Evolutionary conservation across 164 flowering plant genomes (phyloP).

Genomic region (Litsea cubeba): DNA sequence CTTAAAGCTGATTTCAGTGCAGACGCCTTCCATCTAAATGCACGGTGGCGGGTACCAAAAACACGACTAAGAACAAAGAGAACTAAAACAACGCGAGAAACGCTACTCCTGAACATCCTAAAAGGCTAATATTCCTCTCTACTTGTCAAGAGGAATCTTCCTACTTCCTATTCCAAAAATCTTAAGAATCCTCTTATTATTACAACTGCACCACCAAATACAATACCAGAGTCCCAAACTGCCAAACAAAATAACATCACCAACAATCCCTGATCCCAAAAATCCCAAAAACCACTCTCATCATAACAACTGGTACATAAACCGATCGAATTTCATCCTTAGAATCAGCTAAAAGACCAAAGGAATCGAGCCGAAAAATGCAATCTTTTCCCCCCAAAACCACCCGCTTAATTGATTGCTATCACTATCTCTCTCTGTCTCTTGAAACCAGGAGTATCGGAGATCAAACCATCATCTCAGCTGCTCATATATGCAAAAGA

Average conservation of each 20-base stretch:
- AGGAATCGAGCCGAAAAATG: neutral
- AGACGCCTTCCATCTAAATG: neutral
- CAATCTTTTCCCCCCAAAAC: neutral
- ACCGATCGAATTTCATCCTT: neutral
- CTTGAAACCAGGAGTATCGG: too few species aligned
- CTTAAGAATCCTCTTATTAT: constrained; percentile 13
- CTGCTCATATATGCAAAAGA: neutral
- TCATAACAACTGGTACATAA: neutral
- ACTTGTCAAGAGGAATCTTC: constrained; percentile 11
- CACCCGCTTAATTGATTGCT: neutral
- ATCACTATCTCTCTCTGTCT: too few species aligned
- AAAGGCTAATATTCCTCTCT: constrained; percentile 25
- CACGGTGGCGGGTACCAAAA: neutral
- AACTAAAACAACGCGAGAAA: constrained; percentile 18
- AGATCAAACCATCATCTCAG: neutral
- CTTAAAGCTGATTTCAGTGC: constrained; percentile 11
- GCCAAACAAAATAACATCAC: constrained; percentile 5
- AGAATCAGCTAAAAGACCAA: constrained; percentile 7
- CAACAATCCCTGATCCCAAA: constrained; percentile 22
- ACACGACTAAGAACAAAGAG: constrained; percentile 13
- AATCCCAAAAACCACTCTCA: constrained; percentile 10
- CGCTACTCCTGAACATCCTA: constrained; percentile 34
- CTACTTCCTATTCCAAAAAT: neutral
- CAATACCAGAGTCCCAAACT: neutral
- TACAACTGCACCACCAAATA: neutral